Percentiles rank a stretch among this genome's conserved stretches.
Evolutionary conservation across 352 stramenopile species (phyloP).

Genomic region (Sclerospora graminicola): DNA sequence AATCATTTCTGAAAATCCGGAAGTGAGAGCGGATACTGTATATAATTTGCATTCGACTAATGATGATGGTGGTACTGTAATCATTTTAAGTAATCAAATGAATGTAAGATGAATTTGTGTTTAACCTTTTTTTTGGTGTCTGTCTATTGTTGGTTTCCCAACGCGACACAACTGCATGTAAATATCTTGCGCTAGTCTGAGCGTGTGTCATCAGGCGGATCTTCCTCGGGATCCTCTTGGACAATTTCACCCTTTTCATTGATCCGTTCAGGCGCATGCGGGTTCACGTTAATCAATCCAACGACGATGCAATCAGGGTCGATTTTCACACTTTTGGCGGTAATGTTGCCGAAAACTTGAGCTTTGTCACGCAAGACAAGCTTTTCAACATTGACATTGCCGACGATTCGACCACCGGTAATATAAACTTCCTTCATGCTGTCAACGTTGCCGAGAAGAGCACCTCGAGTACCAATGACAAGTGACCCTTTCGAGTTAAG

Average conservation of each 20-base stretch:
- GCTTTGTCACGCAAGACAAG: slow-evolving; percentile 80
- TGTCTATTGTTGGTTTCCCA: too few relatives aligned
- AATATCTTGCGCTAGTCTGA: too few relatives aligned
- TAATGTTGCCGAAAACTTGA: slow-evolving; percentile 85
- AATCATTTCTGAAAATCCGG: too few relatives aligned
- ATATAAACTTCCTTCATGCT: slow-evolving; percentile 86
- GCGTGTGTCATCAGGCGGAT: too few relatives aligned
- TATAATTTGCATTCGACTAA: too few relatives aligned
- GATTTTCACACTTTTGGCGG: slow-evolving; percentile 83
- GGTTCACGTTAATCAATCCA: slow-evolving; percentile 81
- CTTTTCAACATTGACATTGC: slow-evolving; percentile 80
- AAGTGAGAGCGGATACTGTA: too few relatives aligned
- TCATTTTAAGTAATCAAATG: too few relatives aligned
- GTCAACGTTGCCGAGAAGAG: slow-evolving; percentile 71
- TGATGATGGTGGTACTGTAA: too few relatives aligned
- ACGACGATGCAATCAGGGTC: slow-evolving; percentile 83
- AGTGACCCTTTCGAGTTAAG: slow-evolving; percentile 85
- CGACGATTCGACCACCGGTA: slow-evolving; percentile 76
- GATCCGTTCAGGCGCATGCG: slow-evolving; percentile 72
- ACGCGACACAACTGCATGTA: too few relatives aligned
- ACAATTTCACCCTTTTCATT: slow-evolving; percentile 77
- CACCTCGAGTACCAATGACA: slow-evolving; percentile 72
- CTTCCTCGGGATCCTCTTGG: too few relatives aligned
- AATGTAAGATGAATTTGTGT: too few relatives aligned
- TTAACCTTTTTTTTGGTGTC: too few relatives aligned